Base-by-base conservation (phyloP, 768 basidiomycete species). In the Hemileccinum impolitum region DNA sequence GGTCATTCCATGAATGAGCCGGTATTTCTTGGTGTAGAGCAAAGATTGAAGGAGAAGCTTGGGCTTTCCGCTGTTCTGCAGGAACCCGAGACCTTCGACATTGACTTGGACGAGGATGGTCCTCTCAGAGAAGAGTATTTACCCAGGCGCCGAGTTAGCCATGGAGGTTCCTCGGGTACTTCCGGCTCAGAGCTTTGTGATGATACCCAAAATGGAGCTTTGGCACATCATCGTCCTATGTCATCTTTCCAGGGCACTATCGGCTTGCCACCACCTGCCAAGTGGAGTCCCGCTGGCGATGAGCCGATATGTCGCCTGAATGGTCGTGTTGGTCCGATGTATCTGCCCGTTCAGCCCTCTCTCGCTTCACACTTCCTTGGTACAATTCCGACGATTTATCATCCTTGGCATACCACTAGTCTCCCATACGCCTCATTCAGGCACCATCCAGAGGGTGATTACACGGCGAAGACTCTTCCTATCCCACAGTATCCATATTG, bases 71-170 rank as follows among this genome's bases (percentile, higher is more conserved):
- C 70, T 41, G 66, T 67, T 17, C 58, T 64, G 57, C 65, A 58
- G 12, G 68, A 74, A 43, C n/a, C 44, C 0, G 82, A 85, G 50
- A 72, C 76, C 3, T 64, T 81, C 35, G 87, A 90, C 59, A 87
- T 91, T 45, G 83, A 91, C 67, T 72, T 91, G 37, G 89, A 91
- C 56, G 84, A 88, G 63, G 87, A 90, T 60, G 89, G 89, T 2
- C 89, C 89, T 30, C 73, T 91, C 43, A 73, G 87, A 43, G 86
- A 89, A 60, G 88, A 91, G 59, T 90, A 91, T 54, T 65, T 90
- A 46, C 89, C 89, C 13, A 80, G 74, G 56, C 85, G 87, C 44
- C 84, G 85, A 43, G 51, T 51, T 19, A 54, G 62, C 47, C 57
- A 58, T 26, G 59, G 47, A 18, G 51, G 48, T 21, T 54, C 50